Evolutionary conservation across 306 rosid species (phyloP).

Genomic region (Hippophae tibetana): DNA sequence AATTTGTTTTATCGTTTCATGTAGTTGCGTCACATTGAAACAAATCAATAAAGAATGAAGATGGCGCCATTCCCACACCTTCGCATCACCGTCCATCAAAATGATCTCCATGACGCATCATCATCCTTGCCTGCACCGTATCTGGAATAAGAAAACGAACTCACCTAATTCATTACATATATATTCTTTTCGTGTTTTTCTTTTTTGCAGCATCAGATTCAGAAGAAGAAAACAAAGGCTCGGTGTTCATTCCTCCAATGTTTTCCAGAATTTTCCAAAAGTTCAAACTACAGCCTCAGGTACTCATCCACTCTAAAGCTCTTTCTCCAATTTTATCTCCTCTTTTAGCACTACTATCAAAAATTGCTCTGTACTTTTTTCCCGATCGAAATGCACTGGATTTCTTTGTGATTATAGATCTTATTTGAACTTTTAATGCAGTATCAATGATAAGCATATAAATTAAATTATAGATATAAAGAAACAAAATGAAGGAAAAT

Average conservation of each 20-base stretch:
- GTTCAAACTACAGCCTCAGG: background rate
- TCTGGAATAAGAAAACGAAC: too few species aligned
- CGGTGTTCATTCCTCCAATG: conserved; percentile 34
- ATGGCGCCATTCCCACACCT: conserved; percentile 11
- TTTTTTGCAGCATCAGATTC: background rate
- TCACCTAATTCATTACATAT: background rate
- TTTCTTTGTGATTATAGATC: too few species aligned
- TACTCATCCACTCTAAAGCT: conserved; percentile 16
- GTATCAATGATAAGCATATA: background rate
- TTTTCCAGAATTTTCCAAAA: conserved; percentile 51
- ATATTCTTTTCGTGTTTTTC: background rate
- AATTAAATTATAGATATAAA: background rate
- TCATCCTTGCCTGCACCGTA: conserved; percentile 15
- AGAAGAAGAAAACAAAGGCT: conserved; percentile 14
- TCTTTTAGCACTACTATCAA: background rate
- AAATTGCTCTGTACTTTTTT: too few species aligned
- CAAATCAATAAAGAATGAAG: too few species aligned
- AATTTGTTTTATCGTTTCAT: too few species aligned
- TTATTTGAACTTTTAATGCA: background rate
- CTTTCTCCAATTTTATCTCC: background rate
- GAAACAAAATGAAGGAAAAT: background rate
- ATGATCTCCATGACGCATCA: background rate
- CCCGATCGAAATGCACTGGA: too few species aligned
- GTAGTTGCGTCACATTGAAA: too few species aligned
- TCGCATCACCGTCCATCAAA: conserved; percentile 3